Conservation (phyloP, 805 yeast genomes). For the Suhomyces tanzawaensis region DNA sequence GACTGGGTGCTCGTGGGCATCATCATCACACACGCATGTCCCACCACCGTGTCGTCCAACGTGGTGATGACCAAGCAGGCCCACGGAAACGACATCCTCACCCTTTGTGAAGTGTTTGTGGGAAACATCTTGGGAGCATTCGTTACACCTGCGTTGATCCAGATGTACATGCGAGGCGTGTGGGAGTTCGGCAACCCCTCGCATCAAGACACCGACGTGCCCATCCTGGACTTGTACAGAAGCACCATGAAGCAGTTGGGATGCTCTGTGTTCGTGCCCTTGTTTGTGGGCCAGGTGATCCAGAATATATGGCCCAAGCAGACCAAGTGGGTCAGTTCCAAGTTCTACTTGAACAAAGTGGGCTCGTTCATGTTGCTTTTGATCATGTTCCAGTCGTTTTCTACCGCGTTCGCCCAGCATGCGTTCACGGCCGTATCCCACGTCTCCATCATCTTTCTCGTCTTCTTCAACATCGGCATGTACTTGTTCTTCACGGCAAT, state of each 20-base stretch:
- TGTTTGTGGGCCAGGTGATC: slow-evolving; percentile 82
- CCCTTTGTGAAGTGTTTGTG: slow-evolving; percentile 79
- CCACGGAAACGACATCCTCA: slow-evolving; percentile 74
- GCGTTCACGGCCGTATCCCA: slow-evolving; percentile 73
- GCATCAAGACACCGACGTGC: slow-evolving; percentile 41
- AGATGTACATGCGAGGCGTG: slow-evolving; percentile 56
- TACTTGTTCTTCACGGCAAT: slow-evolving; percentile 73
- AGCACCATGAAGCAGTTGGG: slow-evolving; percentile 88
- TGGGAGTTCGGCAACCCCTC: slow-evolving; percentile 81
- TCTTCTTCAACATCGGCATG: slow-evolving; percentile 79
- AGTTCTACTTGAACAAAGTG: slow-evolving; percentile 63
- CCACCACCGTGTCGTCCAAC: slow-evolving; percentile 88
- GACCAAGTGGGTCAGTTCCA: slow-evolving; percentile 56
- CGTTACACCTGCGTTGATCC: slow-evolving; percentile 80
- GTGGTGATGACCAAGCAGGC: slow-evolving; percentile 90
- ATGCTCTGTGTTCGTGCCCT: slow-evolving; percentile 75
- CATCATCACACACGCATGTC: slow-evolving; percentile 81
- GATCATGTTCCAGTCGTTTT: slow-evolving; percentile 76
- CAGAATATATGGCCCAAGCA: slow-evolving; percentile 69
- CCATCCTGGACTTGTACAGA: slow-evolving; percentile 58
- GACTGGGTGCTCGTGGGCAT: slow-evolving; percentile 80
- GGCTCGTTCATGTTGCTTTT: slow-evolving; percentile 78
- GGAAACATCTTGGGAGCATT: slow-evolving; percentile 87
- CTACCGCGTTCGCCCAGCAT: slow-evolving; percentile 81
- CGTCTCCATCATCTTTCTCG: slow-evolving; percentile 68